Percentiles rank a stretch among this genome's conserved stretches.
phyloP scores from a whole-genome alignment of 305 asterid species.

The Fraxinus floribunda region DNA sequence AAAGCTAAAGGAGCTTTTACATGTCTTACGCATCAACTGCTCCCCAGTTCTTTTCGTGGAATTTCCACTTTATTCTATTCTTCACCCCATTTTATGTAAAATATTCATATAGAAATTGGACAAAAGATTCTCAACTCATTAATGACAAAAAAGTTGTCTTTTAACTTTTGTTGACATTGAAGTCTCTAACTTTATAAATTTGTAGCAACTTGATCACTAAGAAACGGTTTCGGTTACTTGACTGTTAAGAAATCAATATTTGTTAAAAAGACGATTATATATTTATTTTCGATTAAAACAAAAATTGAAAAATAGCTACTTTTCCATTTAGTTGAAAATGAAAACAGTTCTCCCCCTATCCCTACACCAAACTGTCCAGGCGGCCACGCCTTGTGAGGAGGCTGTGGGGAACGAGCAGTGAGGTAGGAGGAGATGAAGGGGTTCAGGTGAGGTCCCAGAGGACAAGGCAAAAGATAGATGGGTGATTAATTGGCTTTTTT shows the following conservation, averaged over 20 bases:
- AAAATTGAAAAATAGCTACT: not conserved
- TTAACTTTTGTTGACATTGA: not conserved
- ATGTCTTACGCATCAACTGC: not conserved
- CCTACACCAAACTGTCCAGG: not conserved
- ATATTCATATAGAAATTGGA: not conserved
- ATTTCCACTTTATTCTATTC: not conserved
- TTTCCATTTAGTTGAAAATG: not conserved
- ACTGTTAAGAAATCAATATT: not conserved
- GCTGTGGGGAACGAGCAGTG: not conserved
- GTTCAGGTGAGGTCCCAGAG: not conserved
- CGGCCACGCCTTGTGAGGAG: not conserved
- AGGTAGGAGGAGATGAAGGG: not conserved
- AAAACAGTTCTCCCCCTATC: not conserved
- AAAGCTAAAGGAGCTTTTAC: not conserved
- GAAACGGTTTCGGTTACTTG: not conserved
- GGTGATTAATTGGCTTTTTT: not conserved
- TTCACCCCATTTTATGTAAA: not conserved
- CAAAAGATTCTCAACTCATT: not conserved
- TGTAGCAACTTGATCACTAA: not conserved
- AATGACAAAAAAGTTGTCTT: not conserved
- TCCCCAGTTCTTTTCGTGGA: not conserved
- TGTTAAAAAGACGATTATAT: not conserved
- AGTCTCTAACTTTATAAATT: not conserved
- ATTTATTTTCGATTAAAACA: not conserved
- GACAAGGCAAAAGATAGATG: not conserved